Percentiles rank a stretch among this genome's conserved stretches.
phyloP scores from a whole-genome alignment of 2,329 filamentous ascomycete species.

The Hansfordia pulvinata region DNA sequence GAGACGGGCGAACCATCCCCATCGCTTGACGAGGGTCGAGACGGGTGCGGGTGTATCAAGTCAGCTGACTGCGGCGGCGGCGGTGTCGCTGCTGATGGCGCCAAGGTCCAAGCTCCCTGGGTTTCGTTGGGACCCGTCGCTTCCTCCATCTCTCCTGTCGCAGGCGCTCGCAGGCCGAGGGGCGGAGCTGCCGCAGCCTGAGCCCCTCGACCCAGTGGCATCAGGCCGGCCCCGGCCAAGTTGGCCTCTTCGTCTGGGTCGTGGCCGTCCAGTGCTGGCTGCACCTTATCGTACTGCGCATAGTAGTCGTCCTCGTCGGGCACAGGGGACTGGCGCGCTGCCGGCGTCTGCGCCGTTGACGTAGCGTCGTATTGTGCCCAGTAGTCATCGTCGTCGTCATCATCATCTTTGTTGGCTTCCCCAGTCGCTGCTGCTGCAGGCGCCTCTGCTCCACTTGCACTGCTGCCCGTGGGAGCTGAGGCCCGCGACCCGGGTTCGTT shows the following conservation, averaged over 20 bases:
- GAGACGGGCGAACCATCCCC: constrained; percentile 43
- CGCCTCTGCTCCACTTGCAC: constrained; percentile 7
- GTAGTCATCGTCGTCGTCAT: constrained; percentile 55
- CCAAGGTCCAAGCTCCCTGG: constrained; percentile 27
- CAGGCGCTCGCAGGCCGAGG: constrained; percentile 16
- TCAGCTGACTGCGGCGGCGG: constrained; percentile 23
- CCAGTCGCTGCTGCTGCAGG: constrained; percentile 4
- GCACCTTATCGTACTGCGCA: constrained; percentile 62
- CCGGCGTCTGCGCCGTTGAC: constrained; percentile 46
- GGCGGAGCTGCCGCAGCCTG: constrained; percentile 23
- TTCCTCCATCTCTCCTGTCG: constrained; percentile 9
- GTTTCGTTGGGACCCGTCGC: constrained; percentile 20
- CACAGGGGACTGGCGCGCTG: constrained; percentile 46
- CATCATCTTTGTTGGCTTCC: constrained; percentile 8
- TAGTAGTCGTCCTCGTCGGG: constrained; percentile 61
- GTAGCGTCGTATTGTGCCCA: constrained; percentile 69
- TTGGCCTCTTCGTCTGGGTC: constrained; percentile 58
- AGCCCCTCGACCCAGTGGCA: too few relatives aligned
- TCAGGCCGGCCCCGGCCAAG: too few relatives aligned
- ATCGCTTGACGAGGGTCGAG: constrained; percentile 40
- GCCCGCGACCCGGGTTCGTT: constrained; percentile 17
- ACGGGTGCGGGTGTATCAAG: constrained; percentile 33
- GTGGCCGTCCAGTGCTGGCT: constrained; percentile 68
- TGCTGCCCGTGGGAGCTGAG: constrained; percentile 2
- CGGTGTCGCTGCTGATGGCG: constrained; percentile 25